Conservation (phyloP, 176 grass and related monocot genomes). For the Cenchrus americanus region DNA sequence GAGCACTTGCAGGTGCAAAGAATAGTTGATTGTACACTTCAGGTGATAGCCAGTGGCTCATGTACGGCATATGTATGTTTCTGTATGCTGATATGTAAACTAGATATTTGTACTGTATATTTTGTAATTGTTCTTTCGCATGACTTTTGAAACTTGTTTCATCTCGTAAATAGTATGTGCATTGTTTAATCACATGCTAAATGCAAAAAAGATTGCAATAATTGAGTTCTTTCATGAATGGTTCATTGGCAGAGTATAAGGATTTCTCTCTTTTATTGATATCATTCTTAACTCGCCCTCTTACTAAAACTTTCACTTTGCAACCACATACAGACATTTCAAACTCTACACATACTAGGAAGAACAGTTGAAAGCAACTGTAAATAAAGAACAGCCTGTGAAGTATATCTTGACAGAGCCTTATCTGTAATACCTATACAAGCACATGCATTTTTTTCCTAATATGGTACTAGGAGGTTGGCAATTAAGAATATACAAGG, state of each 20-base stretch:
- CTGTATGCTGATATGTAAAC: constrained; percentile 15
- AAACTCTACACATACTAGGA: background rate
- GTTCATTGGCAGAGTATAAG: background rate
- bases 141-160: background rate
- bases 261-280: constrained; percentile 3
- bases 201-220: background rate
- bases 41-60: constrained; percentile 42
- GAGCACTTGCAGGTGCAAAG: constrained; percentile 45
- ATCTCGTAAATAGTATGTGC: constrained; percentile 14
- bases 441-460: constrained; percentile 16
- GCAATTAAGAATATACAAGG: constrained; percentile 14
- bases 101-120: constrained; percentile 29
- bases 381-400: background rate
- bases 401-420: constrained; percentile 3
- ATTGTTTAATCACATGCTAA: constrained; percentile 15
- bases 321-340: constrained; percentile 2
- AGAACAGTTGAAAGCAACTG: constrained; percentile 18
- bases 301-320: constrained; percentile 11
- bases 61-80: constrained; percentile 45
- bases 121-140: constrained; percentile 9
- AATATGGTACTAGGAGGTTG: constrained; percentile 32
- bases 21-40: constrained; percentile 33
- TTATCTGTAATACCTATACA: constrained; percentile 39
- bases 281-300: background rate
- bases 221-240: background rate